Base-by-base conservation (phyloP, 139 green algal genomes). In the Astrephomene gubernaculifera region DNA sequence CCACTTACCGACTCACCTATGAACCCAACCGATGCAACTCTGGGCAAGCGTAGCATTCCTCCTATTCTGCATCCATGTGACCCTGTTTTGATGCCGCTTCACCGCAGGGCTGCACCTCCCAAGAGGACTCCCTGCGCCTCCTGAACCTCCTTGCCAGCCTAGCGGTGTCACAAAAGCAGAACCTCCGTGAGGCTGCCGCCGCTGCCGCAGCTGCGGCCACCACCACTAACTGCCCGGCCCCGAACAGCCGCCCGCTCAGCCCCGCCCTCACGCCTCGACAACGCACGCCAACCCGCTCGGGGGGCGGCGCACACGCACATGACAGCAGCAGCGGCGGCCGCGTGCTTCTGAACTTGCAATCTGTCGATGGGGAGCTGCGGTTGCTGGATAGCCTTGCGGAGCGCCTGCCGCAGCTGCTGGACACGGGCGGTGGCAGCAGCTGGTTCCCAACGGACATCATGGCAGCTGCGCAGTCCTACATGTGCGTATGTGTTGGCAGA, bases 391-490 rank as follows among this genome's bases (percentile, higher is more conserved):
- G 43, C 10, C 61, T 84, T 41, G 63, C 33, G 63, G 78, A 84
- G 61, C 61, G 78, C 43, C n/a, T 67, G 31, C 43, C 78, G 61
- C 36, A 33, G 78, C n/a, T 74, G 31, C 29, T 84, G 60, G 78
- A 84, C 17, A 2, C 43, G 8, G 78, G 78, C 2, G 78, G 63
- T 19, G 78, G 78, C 1, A 43, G 43, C 43, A 84, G 74, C 64
- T 65, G 43, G 78, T 84, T 84, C 31, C 78, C 78, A 0, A 43
- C 36, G 0, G 78, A 84, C 61, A 52, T 84, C 21, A 43, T 84
- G 61, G 63, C 63, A 5, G 78, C 63, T 2, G 19, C 52, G 43
- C 78, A 84, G 43, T 22, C 39, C 10, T 72, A 72, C 41, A 52
- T 83, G 75, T 83, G 43, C 6, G 75, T 72, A 21, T n/a, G n/a